A percentile compares a stretch with the other conserved stretches of the same genome.
Evolutionary conservation across 768 basidiomycete species (phyloP).

Genomic region (Boletus rubescentipes): DNA sequence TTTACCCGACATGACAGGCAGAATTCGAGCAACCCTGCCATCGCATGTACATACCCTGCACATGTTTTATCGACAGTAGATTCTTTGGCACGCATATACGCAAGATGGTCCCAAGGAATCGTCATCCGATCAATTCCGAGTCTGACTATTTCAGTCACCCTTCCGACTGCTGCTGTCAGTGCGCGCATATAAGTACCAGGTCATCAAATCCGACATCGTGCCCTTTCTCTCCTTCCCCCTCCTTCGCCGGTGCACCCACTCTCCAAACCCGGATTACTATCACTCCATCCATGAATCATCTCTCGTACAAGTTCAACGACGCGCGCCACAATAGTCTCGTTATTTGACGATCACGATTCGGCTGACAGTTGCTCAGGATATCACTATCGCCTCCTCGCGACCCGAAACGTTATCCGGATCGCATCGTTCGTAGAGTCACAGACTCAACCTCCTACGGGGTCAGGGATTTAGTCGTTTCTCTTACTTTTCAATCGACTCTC

Average conservation of each 20-base stretch:
- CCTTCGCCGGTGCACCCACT: neutral
- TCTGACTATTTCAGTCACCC: too few species aligned
- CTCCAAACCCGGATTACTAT: neutral
- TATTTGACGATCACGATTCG: neutral
- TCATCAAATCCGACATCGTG: neutral
- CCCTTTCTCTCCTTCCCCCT: neutral
- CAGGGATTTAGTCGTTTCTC: too few species aligned
- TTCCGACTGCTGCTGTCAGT: too few species aligned
- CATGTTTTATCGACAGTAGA: neutral
- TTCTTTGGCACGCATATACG: neutral
- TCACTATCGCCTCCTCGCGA: neutral
- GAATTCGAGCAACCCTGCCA: neutral
- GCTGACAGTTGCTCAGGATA: neutral
- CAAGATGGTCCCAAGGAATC: too few species aligned
- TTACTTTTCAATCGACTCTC: too few species aligned
- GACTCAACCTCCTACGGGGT: too few species aligned
- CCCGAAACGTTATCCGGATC: too few species aligned
- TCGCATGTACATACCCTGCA: constrained; percentile 15
- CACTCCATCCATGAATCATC: neutral
- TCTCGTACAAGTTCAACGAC: neutral
- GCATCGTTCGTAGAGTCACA: too few species aligned
- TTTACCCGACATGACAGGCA: neutral
- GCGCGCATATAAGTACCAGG: neutral
- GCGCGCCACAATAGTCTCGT: too few species aligned
- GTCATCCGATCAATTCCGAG: too few species aligned